These are phyloP conservation scores for Coniochaeta sp. DNA, from an alignment of 2,329 filamentous ascomycete species.

Conservation along the genomic window DNA sequence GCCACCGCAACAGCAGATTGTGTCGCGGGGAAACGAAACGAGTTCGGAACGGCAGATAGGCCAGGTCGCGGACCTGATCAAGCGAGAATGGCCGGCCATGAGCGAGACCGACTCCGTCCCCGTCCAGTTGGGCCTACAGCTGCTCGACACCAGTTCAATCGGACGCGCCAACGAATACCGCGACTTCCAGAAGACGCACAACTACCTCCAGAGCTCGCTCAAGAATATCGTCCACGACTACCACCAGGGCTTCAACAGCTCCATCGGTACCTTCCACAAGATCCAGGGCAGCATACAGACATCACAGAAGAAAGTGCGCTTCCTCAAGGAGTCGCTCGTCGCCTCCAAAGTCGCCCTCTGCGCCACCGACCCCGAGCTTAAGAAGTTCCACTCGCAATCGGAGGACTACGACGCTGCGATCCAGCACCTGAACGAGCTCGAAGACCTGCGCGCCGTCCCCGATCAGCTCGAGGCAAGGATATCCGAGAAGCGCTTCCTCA, in stretches of 20 bases:
- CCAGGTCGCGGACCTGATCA: slow-evolving; percentile 72
- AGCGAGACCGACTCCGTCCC: slow-evolving; percentile 82
- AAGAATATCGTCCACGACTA: slow-evolving; percentile 97
- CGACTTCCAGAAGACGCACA: slow-evolving; percentile 76
- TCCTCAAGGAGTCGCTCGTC: slow-evolving; percentile 74
- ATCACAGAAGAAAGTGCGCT: slow-evolving; percentile 78
- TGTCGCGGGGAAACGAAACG: slow-evolving; percentile 20
- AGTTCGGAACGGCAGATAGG: slow-evolving; percentile 50
- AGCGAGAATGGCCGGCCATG: slow-evolving; percentile 88
- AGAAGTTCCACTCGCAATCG: slow-evolving; percentile 79
- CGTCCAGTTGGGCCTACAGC: slow-evolving; percentile 87
- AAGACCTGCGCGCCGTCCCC: slow-evolving; percentile 81
- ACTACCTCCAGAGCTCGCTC: slow-evolving; percentile 83
- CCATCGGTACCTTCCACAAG: slow-evolving; percentile 97
- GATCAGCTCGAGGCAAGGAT: slow-evolving; percentile 91
- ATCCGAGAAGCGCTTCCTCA: slow-evolving; percentile 90
- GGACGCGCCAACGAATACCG: slow-evolving; percentile 83
- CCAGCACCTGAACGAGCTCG: slow-evolving; percentile 73
- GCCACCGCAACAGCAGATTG: slow-evolving; percentile 16
- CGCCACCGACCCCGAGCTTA: slow-evolving; percentile 81
- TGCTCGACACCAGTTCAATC: slow-evolving; percentile 90
- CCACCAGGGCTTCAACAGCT: slow-evolving; percentile 98
- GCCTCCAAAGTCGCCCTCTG: slow-evolving; percentile 76
- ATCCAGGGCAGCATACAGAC: slow-evolving; percentile 89
- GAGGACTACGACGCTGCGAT: slow-evolving; percentile 88